Percentiles rank a stretch among this genome's conserved stretches.
Conservation (phyloP, 768 basidiomycete species). For the Krasilnikovozyma curviuscula region DNA sequence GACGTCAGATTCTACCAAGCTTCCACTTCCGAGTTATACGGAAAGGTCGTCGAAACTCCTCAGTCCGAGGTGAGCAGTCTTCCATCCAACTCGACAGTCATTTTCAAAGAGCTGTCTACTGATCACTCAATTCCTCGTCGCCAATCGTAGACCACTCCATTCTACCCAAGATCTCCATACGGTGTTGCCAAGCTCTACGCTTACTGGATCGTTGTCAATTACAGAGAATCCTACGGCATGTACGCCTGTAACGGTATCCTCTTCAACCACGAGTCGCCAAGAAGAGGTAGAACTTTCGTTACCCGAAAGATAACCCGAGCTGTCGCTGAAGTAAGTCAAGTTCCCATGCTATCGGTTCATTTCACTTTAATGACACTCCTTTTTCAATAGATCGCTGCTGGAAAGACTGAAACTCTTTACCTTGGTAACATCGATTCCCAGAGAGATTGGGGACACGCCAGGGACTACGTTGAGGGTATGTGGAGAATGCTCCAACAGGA, state of each 20-base stretch:
- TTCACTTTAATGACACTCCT: no score
- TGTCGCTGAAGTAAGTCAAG: no score
- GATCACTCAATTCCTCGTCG: no score
- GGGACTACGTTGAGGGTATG: conserved; percentile 82
- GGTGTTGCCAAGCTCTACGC: conserved; percentile 70
- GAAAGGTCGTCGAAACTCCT: conserved; percentile 86
- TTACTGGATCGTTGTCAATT: conserved; percentile 29
- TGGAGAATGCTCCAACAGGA: conserved; percentile 85
- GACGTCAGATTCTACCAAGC: conserved; percentile 30
- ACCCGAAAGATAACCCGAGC: conserved; percentile 86
- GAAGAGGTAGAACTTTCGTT: conserved; percentile 85
- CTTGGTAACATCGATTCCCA: conserved; percentile 85
- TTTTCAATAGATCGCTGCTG: conserved; percentile 63
- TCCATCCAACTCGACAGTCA: no score
- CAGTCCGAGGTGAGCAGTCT: no score
- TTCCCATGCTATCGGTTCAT: no score
- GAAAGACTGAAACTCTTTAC: conserved; percentile 77
- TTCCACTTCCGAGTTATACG: conserved; percentile 90
- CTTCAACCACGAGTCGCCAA: conserved; percentile 94
- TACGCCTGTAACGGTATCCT: conserved; percentile 48
- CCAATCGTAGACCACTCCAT: conserved; percentile 86
- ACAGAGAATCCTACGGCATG: conserved; percentile 76
- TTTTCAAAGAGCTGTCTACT: no score
- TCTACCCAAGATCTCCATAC: conserved; percentile 95
- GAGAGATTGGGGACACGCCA: conserved; percentile 91